Conservation (phyloP, 345 rosid species). For the Syzygium oleosum region DNA sequence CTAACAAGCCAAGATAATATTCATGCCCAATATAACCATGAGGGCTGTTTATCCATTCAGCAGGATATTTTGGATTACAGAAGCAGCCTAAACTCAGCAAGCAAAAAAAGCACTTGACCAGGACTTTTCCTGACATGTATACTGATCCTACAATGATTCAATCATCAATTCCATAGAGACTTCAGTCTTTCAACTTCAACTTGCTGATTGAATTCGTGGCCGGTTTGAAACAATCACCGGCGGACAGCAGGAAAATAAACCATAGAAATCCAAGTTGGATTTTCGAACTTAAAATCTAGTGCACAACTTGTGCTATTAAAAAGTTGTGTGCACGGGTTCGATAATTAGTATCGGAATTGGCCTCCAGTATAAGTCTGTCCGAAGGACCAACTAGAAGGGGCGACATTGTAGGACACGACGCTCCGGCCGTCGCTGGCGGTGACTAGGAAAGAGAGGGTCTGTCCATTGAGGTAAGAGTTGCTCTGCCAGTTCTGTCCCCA, state of each 20-base stretch:
- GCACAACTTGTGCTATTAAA: background rate
- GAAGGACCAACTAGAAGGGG: constrained; percentile 62
- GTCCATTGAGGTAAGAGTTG: constrained; percentile 67
- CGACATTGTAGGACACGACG: constrained; percentile 54
- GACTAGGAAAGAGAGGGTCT: constrained; percentile 58
- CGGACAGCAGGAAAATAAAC: background rate
- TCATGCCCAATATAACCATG: background rate
- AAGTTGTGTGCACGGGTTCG: background rate
- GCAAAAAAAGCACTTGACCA: background rate
- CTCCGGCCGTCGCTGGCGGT: constrained; percentile 56
- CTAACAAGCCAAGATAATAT: background rate
- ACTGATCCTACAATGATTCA: background rate
- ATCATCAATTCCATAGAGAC: background rate
- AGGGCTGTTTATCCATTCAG: background rate
- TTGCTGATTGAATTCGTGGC: background rate
- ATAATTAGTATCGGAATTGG: constrained; percentile 39
- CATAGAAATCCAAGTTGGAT: background rate
- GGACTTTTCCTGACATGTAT: background rate
- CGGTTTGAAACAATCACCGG: background rate
- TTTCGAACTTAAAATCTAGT: background rate
- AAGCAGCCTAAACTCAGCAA: background rate
- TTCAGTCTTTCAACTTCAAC: background rate
- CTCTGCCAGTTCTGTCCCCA: constrained; percentile 94
- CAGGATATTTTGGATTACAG: background rate
- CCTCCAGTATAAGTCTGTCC: constrained; percentile 65